These are phyloP conservation scores for Tulasnella sp. DNA, from an alignment of 768 basidiomycete genomes.

Conservation along the genomic window DNA sequence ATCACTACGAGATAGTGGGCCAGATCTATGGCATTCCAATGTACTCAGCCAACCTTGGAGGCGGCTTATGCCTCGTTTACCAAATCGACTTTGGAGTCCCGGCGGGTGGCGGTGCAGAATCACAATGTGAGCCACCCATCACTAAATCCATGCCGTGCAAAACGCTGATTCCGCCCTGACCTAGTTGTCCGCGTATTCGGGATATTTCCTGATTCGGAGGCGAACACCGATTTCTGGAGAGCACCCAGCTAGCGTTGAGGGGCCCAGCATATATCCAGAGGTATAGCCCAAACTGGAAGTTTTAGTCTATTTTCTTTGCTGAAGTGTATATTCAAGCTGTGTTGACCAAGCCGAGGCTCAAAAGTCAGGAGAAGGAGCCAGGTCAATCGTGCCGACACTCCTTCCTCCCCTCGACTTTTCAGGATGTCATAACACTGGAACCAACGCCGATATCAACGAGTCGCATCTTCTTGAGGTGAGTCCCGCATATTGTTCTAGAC, in stretches of 20 bases:
- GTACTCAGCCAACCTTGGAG: slow-evolving; percentile 60
- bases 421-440: neutral
- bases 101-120: neutral
- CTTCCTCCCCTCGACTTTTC: neutral
- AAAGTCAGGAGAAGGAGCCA: neutral
- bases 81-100: slow-evolving; percentile 10
- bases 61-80: slow-evolving; percentile 41
- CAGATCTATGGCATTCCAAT: slow-evolving; percentile 42
- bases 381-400: neutral
- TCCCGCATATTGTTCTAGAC: neutral
- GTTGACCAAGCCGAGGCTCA: neutral
- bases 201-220: neutral
- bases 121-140: neutral
- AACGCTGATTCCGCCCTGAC: neutral
- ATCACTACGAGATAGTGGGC: slow-evolving; percentile 51
- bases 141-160: neutral
- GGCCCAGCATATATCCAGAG: neutral
- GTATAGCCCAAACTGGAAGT: neutral
- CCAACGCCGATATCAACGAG: neutral
- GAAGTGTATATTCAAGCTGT: neutral
- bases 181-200: slow-evolving; percentile 5
- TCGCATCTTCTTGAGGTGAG: neutral
- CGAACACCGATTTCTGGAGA: neutral
- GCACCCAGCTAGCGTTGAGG: neutral
- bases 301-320: neutral